Evolutionary conservation across 1,284 basidiomycete species (phyloP).

Genomic region (Cryptococcus maquisensis): DNA sequence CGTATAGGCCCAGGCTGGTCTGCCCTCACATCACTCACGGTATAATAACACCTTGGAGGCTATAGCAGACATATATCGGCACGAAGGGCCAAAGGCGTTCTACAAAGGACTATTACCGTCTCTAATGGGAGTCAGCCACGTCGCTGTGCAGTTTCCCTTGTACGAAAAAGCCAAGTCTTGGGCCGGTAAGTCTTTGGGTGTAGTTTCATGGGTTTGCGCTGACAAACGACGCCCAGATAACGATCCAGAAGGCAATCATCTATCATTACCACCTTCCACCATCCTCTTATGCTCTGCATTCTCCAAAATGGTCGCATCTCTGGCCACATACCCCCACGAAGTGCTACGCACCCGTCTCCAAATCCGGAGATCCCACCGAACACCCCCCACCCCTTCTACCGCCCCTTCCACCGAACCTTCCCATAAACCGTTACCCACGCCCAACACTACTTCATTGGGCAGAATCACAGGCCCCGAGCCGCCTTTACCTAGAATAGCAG

Average conservation of each 20-base stretch:
- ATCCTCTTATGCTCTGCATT: constrained; percentile 82
- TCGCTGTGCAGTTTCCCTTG: constrained; percentile 93
- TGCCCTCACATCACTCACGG: constrained; percentile 64
- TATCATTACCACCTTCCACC: constrained; percentile 60
- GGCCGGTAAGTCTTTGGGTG: constrained; percentile 60
- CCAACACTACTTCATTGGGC: constrained; percentile 13
- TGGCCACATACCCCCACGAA: constrained; percentile 93
- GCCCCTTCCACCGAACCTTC: neutral
- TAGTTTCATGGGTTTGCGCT: neutral
- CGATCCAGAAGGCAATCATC: constrained; percentile 47
- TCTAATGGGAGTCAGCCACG: constrained; percentile 82
- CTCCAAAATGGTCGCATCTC: constrained; percentile 89
- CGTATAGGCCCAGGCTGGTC: constrained; percentile 49
- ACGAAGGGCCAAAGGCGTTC: constrained; percentile 78
- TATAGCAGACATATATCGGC: constrained; percentile 74
- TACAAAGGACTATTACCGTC: constrained; percentile 87
- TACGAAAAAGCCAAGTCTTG: constrained; percentile 83
- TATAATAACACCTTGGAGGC: constrained; percentile 87
- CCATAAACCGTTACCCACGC: constrained; percentile 23
- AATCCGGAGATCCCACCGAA: constrained; percentile 54
- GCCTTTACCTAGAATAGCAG: neutral
- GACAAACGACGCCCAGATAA: constrained; percentile 2
- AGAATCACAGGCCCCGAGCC: constrained; percentile 2
- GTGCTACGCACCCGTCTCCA: constrained; percentile 88
- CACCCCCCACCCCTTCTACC: constrained; percentile 1